Evolutionary conservation across 768 basidiomycete species (phyloP).

Genomic region (Phylloporus scabripes): DNA sequence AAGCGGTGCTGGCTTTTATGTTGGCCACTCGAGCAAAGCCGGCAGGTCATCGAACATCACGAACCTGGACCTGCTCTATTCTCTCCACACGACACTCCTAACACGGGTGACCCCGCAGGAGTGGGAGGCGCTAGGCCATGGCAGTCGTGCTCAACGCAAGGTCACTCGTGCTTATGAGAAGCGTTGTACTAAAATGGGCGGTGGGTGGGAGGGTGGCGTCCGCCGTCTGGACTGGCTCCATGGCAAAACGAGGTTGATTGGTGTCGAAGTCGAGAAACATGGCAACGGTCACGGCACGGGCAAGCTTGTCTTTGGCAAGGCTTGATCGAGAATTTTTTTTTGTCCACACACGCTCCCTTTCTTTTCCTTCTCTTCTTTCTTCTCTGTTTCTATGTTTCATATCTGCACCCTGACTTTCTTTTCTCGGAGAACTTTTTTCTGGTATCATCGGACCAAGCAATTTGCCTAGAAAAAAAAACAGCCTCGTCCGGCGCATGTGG

Average conservation of each 20-base stretch:
- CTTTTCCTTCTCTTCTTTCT: background rate
- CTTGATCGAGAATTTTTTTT: conserved; percentile 30
- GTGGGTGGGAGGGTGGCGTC: conserved; percentile 66
- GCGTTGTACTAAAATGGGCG: conserved; percentile 57
- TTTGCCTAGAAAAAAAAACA: background rate
- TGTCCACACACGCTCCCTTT: too few species aligned
- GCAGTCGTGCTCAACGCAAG: conserved; percentile 52
- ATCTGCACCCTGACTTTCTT: background rate
- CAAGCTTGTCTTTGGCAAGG: conserved; percentile 44
- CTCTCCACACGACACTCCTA: conserved; percentile 52
- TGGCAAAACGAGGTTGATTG: conserved; percentile 52
- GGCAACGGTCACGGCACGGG: conserved; percentile 36
- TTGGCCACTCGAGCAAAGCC: conserved; percentile 16
- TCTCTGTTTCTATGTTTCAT: background rate
- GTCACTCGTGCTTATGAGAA: conserved; percentile 58
- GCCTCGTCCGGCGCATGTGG: conserved; percentile 11
- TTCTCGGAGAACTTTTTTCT: background rate
- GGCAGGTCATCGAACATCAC: conserved; percentile 37
- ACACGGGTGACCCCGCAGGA: conserved; percentile 56
- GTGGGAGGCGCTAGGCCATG: conserved; percentile 55
- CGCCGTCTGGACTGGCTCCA: conserved; percentile 63
- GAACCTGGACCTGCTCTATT: conserved; percentile 60
- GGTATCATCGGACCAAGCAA: conserved; percentile 2
- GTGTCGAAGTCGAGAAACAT: conserved; percentile 54
- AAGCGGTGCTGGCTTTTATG: conserved; percentile 25